These are phyloP conservation scores for Diplocarpon rosae DNA, from an alignment of 2,329 filamentous ascomycete species.

Conservation along the genomic window DNA sequence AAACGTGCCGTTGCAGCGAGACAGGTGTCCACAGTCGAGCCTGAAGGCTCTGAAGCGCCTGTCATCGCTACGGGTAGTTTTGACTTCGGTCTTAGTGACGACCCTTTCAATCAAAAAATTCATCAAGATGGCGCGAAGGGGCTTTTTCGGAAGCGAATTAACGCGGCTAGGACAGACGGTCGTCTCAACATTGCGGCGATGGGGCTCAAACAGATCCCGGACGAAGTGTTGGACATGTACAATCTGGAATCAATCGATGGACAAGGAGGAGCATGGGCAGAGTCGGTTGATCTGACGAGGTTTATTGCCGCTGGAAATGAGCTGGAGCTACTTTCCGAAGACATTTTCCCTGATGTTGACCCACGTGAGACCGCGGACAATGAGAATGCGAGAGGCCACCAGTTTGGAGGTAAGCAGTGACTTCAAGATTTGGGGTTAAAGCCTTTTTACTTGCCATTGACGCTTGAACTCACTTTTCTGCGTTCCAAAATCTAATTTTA, in stretches of 20 bases:
- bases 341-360: slow-evolving; percentile 65
- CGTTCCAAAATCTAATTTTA: not conserved
- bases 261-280: slow-evolving; percentile 67
- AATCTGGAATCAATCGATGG: slow-evolving; percentile 58
- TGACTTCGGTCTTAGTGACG: slow-evolving; percentile 47
- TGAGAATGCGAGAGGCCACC: slow-evolving; percentile 56
- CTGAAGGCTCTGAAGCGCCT: slow-evolving; percentile 26
- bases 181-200: slow-evolving; percentile 82
- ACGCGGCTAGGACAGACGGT: slow-evolving; percentile 63
- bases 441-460: too few species aligned
- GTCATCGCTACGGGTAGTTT: slow-evolving; percentile 41
- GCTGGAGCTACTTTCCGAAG: slow-evolving; percentile 60
- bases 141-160: slow-evolving; percentile 62
- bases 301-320: slow-evolving; percentile 88
- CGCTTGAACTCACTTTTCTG: not conserved
- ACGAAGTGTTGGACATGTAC: slow-evolving; percentile 85
- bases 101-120: slow-evolving; percentile 61
- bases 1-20: slow-evolving; percentile 42
- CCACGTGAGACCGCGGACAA: slow-evolving; percentile 44
- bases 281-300: slow-evolving; percentile 76
- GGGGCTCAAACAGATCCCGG: slow-evolving; percentile 66
- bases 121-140: slow-evolving; percentile 49
- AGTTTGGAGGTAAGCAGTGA: slow-evolving; percentile 48
- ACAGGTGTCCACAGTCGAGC: slow-evolving; percentile 24
- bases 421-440: not conserved